Evolutionary conservation across 139 green algal species (phyloP).

Genomic region (Coelastrella sp.): DNA sequence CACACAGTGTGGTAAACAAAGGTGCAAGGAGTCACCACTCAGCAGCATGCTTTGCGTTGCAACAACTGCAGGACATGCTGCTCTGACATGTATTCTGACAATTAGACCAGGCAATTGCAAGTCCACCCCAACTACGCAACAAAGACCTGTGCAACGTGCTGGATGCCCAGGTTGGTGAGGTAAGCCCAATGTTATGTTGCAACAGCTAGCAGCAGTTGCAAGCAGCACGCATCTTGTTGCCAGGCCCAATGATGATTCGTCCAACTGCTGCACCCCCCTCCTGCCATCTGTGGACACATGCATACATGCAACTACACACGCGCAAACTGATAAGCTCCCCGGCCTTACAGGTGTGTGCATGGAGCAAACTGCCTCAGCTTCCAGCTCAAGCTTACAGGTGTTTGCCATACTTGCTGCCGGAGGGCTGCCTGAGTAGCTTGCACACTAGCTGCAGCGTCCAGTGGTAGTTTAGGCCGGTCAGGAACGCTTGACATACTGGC

Average conservation of each 20-base stretch:
- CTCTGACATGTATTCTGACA: too few species aligned
- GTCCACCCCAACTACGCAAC: too few species aligned
- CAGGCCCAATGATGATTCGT: too few species aligned
- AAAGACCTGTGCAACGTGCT: too few species aligned
- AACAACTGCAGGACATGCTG: too few species aligned
- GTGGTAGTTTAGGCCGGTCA: conserved; percentile 60
- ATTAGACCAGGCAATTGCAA: too few species aligned
- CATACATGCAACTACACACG: not conserved
- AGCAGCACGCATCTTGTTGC: too few species aligned
- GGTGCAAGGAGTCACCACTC: not conserved
- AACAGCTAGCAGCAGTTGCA: too few species aligned
- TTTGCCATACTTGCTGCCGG: not conserved
- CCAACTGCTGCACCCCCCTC: not conserved
- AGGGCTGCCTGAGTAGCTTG: conserved; percentile 27
- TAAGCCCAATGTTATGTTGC: too few species aligned
- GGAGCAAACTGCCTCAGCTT: not conserved
- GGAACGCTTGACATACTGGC: conserved; percentile 55
- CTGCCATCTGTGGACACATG: not conserved
- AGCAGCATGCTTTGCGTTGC: too few species aligned
- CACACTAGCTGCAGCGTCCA: conserved; percentile 55
- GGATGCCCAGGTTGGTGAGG: too few species aligned
- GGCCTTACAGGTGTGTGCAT: conserved; percentile 7
- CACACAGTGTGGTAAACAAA: not conserved
- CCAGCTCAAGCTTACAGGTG: conserved; percentile 39
- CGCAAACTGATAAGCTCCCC: not conserved